These are phyloP conservation scores for Lyophyllum shimeji DNA, from an alignment of 768 basidiomycete genomes.

Conservation along the genomic window DNA sequence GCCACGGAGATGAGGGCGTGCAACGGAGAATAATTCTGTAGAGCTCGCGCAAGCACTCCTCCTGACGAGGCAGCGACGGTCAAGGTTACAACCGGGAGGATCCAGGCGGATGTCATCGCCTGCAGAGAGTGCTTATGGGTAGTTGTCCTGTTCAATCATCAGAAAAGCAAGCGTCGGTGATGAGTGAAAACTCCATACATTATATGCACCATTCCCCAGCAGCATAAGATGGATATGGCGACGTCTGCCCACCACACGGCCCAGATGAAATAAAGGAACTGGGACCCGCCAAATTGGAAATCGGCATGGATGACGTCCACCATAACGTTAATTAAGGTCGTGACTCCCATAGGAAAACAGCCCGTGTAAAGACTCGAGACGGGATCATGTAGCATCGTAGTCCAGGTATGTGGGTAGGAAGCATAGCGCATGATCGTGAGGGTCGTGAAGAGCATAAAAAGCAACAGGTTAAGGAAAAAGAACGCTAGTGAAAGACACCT, in stretches of 20 bases:
- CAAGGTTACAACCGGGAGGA: constrained; percentile 74
- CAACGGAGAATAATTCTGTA: constrained; percentile 42
- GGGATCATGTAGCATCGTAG: constrained; percentile 46
- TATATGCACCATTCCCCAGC: constrained; percentile 59
- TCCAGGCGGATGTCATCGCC: constrained; percentile 62
- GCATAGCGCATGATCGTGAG: constrained; percentile 39
- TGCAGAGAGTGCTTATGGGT: constrained; percentile 54
- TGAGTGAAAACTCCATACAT: constrained; percentile 48
- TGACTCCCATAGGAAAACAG: constrained; percentile 48
- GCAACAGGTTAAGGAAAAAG: constrained; percentile 38
- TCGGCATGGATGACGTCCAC: constrained; percentile 36
- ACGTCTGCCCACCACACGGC: constrained; percentile 66
- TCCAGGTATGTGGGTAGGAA: constrained; percentile 43
- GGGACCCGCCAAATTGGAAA: constrained; percentile 46
- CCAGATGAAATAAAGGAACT: constrained; percentile 54
- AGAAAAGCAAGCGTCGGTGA: background rate
- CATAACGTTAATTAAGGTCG: constrained; percentile 49
- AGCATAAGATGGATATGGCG: constrained; percentile 50
- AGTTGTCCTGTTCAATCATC: constrained; percentile 43
- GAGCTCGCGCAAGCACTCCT: constrained; percentile 50
- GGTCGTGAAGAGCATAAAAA: constrained; percentile 44
- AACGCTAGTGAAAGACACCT: constrained; percentile 22
- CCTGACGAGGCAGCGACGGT: constrained; percentile 73
- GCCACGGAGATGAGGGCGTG: constrained; percentile 56
- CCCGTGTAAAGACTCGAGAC: constrained; percentile 48